These are phyloP conservation scores for Ramaria sp. DNA, from an alignment of 768 basidiomycete species.

Conservation along the genomic window DNA sequence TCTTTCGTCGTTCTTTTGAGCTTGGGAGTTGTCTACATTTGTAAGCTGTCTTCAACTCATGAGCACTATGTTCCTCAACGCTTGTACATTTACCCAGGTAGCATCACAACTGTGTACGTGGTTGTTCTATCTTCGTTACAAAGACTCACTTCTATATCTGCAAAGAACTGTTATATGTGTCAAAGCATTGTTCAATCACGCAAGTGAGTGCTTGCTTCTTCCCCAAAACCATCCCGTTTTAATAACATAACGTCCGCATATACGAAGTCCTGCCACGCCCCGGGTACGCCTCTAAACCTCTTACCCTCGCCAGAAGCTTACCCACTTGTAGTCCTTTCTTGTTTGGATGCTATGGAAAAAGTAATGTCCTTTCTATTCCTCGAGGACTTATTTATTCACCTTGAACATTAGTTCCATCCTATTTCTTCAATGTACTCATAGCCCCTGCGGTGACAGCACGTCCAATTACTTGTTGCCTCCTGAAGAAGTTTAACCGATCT, in stretches of 20 bases:
- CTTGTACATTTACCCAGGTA: background rate
- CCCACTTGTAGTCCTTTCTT: background rate
- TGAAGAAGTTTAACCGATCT: background rate
- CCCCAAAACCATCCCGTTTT: background rate
- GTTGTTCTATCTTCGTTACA: background rate
- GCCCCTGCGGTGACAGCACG: background rate
- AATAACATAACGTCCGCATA: background rate
- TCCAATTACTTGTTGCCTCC: background rate
- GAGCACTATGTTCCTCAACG: background rate
- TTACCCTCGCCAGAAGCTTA: background rate
- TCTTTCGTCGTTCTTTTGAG: background rate
- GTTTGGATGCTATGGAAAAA: slow-evolving; percentile 1
- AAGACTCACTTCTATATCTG: background rate
- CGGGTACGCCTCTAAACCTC: background rate
- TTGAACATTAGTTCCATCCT: background rate
- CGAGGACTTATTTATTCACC: background rate
- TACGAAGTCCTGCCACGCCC: background rate
- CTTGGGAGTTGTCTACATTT: background rate
- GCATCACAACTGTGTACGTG: background rate
- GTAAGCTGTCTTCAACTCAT: background rate
- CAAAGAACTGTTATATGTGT: slow-evolving; percentile 1
- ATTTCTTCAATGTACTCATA: background rate
- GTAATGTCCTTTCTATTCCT: background rate
- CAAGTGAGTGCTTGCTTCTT: background rate
- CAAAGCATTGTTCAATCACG: slow-evolving; percentile 1